Evolutionary conservation across 164 flowering plant genomes (phyloP).

Genomic region (Vitis rupestris): DNA sequence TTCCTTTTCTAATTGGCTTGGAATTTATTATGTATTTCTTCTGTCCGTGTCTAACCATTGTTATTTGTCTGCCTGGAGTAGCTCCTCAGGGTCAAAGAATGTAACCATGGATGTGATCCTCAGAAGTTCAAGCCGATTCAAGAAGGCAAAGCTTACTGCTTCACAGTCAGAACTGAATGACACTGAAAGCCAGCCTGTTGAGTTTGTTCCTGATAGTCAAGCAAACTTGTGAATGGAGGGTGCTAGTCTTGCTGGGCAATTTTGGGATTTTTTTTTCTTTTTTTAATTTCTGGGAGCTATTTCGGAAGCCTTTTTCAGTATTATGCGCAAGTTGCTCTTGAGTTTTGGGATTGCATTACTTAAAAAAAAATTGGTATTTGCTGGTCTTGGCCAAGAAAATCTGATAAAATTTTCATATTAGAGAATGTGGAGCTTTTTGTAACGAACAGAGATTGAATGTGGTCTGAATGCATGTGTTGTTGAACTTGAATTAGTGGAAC

Average conservation of each 20-base stretch:
- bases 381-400: no score
- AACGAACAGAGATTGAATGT: not conserved
- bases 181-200: constrained; percentile 39
- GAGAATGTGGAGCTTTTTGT: not conserved
- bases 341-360: no score
- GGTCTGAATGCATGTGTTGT: no score
- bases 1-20: no score
- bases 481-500: no score
- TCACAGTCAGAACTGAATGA: constrained; percentile 49
- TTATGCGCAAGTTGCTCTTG: no score
- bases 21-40: not conserved
- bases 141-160: constrained; percentile 60
- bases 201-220: constrained; percentile 56
- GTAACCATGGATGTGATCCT: constrained; percentile 40
- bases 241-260: not conserved
- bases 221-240: constrained; percentile 12
- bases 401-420: no score
- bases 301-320: no score
- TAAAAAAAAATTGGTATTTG: no score
- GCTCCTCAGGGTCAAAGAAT: constrained; percentile 22
- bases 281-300: no score
- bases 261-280: no score
- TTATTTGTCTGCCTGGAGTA: constrained; percentile 16
- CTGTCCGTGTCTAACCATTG: not conserved
- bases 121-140: constrained; percentile 58